These are phyloP conservation scores for Psidium friedrichsthalianum DNA, from an alignment of 345 rosid genomes.

Conservation along the genomic window DNA sequence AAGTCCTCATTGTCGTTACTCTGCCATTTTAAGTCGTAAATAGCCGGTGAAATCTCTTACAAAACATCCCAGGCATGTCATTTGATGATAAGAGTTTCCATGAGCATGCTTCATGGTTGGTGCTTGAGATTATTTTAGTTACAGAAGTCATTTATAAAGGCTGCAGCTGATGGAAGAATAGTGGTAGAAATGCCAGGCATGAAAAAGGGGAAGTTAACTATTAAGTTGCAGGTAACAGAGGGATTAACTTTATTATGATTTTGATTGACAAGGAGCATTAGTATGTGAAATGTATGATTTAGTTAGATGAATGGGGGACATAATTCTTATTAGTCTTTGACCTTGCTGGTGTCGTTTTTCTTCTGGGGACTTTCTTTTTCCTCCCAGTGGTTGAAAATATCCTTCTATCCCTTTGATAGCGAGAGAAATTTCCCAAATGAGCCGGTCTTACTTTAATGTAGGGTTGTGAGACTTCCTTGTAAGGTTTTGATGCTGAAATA, in stretches of 20 bases:
- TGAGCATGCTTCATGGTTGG: neutral
- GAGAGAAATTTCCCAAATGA: neutral
- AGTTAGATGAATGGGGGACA: neutral
- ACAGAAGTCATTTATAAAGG: neutral
- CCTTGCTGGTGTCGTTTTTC: neutral
- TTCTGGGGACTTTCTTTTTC: neutral
- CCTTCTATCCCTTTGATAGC: neutral
- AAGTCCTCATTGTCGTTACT: neutral
- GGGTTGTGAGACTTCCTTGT: neutral
- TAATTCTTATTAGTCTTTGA: neutral
- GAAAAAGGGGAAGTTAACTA: neutral
- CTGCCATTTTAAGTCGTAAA: neutral
- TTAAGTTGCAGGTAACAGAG: neutral
- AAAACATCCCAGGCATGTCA: neutral
- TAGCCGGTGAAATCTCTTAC: neutral
- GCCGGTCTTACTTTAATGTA: neutral
- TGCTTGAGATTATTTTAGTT: neutral
- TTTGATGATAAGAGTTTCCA: neutral
- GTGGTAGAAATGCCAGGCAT: neutral
- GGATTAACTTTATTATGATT: neutral
- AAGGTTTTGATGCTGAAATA: neutral
- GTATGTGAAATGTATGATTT: neutral
- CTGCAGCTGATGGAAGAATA: neutral
- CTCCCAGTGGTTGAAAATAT: neutral
- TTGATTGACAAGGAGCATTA: neutral